Evolutionary conservation across 176 grass and related monocot genomes (phyloP), one percentile per base, ranked within the genome.

Genomic region (Carex kokanica): DNA sequence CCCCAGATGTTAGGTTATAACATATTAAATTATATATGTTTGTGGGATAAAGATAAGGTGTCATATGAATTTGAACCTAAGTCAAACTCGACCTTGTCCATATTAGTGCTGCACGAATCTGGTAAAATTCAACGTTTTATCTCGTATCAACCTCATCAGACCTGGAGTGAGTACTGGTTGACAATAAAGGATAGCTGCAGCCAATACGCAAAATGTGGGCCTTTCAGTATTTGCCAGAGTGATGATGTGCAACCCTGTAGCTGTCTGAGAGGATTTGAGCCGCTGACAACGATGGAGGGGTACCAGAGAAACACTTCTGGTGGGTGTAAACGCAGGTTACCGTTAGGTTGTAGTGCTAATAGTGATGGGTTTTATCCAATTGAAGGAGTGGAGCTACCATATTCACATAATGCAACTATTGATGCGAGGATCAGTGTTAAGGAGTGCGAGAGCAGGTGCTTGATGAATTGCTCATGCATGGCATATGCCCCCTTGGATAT

Each of bases 121-220:
- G 93, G 93, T 54, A 15, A 34, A 18, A 20, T 89, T 56, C 71
- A 89, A 57, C 86, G 90, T 20, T 43, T 88, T 80, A 79, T 91
- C 3, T 96, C 90, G 90, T 57, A 79, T 53, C 0, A 0, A 8
- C 13, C 12, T 51, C 0, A 49, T 0, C 2, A 1, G 8, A 2
- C 8, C 1, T 96, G 93, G 93, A 38, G 5, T 38, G 36, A 38
- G 36, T 38, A 5, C 36, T 38, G 36, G 36, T 38, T 38, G 5
- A 0, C 4, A 38, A 5, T 6, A 38, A 38, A 38, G 4, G 36
- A 5, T 38, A 38, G 36, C 36, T 38, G 93, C 80, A 90, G 90
- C 60, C 1, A 0, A 64, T 88, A 85, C 47, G 88, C 54, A 5
- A 6, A 0, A 8, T 95, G 93, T 61, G 93, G 93, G 36, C 62